Conservation (phyloP, 768 basidiomycete species). For the Termitomyces sp. region DNA sequence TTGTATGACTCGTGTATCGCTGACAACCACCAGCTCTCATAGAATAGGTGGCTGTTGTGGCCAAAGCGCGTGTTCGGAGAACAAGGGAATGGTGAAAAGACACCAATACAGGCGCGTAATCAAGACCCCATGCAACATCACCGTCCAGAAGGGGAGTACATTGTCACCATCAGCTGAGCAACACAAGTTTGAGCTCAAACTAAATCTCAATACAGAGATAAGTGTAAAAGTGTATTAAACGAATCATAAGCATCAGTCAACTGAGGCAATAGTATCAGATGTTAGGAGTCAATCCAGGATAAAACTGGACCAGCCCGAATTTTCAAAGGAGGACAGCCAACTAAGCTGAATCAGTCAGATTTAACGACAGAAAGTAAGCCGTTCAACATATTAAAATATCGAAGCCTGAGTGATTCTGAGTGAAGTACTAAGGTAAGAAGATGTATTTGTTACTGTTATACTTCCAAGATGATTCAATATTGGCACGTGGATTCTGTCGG, state of each 20-base stretch:
- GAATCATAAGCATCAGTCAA: no score
- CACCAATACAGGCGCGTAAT: not conserved
- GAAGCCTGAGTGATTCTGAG: no score
- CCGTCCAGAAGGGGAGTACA: not conserved
- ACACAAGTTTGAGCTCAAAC: not conserved
- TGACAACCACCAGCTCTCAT: constrained; percentile 2
- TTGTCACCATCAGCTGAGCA: not conserved
- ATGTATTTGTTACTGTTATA: not conserved
- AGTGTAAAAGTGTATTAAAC: no score
- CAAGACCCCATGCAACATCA: not conserved
- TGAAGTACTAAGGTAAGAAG: no score
- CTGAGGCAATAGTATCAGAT: no score
- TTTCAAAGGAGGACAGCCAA: no score
- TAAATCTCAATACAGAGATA: no score
- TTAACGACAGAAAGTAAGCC: no score
- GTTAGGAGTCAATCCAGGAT: no score
- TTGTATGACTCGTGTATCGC: constrained; percentile 9
- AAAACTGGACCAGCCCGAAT: no score
- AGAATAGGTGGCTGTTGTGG: not conserved
- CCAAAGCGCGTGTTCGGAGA: not conserved
- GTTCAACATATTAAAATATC: no score
- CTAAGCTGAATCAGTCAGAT: no score
- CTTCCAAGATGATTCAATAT: not conserved
- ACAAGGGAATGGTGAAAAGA: constrained; percentile 1
- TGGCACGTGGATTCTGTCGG: not conserved